Base-by-base conservation (phyloP, 2,329 filamentous ascomycete genomes). In the Cordyceps farinosa region DNA sequence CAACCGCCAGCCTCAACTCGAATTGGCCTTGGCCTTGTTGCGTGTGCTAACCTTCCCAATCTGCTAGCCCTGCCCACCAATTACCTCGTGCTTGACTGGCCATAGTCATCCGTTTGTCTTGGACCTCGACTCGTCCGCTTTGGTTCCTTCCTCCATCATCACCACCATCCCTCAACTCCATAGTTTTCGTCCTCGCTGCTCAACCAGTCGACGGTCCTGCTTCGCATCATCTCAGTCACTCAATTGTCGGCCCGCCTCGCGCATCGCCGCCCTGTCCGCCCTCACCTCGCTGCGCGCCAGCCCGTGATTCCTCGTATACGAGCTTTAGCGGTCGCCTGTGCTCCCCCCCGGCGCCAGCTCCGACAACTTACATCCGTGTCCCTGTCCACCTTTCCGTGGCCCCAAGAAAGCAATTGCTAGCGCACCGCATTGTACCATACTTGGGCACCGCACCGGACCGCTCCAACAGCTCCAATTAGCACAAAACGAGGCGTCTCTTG, bases 241-340 rank as follows among this genome's bases (percentile, higher is more conserved):
- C 56, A 5, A 6, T 27, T 50, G 13, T 6, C 34, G 13, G 51
- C 27, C 34, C 34, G 13, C 17, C 32, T 53, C 32, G 30, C 50
- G 22, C 22, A 22, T 22, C 22, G 22, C 50, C 11, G 50, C 50
- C 50, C 42, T 27, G 34, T 11, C 17, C 54, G n/a, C 32, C 36
- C 47, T 29, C 48, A 22, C n/a, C 11, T 59, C 15, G 36, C 34
- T 52, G 47, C 48, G 34, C 29, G 29, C 36, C 48, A 38, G 47
- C n/a, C 48, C 30, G 44, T 29, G 47, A 51, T 27, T 30, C 29
- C 32, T 48, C 32, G 40, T 61, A 61, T 55, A 61, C 59, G 42
- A 48, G 42, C 50, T 48, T 48, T 48, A 60, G 47, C 47, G 32
- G 36, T 60, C 47, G 47, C 34, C 56, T 22, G 40, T 36, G 44